phyloP scores from a whole-genome alignment of 2,329 filamentous ascomycete genomes.

The Leptographium lundbergii region DNA sequence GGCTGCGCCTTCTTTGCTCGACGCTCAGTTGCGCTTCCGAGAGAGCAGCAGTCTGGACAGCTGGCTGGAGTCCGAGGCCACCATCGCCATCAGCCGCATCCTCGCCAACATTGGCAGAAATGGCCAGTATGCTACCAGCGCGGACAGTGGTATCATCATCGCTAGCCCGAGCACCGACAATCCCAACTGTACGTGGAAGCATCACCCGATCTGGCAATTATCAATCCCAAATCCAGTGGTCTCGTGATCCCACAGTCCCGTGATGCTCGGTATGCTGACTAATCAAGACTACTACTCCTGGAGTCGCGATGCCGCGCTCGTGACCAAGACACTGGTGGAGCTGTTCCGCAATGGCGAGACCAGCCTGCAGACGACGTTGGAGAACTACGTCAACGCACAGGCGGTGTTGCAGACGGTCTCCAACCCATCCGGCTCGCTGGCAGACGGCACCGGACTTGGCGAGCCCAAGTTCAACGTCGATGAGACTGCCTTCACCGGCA shows the following conservation, averaged over 20 bases:
- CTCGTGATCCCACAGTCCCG: background rate
- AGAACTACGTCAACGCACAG: slow-evolving; percentile 57
- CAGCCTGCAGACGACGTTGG: slow-evolving; percentile 43
- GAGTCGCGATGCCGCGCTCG: slow-evolving; percentile 62
- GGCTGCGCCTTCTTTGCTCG: background rate
- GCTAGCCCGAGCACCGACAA: slow-evolving; percentile 40
- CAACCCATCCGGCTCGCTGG: slow-evolving; percentile 53
- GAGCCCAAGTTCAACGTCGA: slow-evolving; percentile 65
- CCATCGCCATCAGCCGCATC: slow-evolving; percentile 37
- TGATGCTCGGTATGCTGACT: background rate
- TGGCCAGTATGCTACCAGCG: slow-evolving; percentile 36
- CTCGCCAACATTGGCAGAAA: slow-evolving; percentile 46
- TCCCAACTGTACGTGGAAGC: slow-evolving; percentile 38
- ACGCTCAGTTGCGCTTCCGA: background rate
- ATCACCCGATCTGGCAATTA: background rate
- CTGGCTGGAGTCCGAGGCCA: slow-evolving; percentile 39
- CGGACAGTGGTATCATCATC: slow-evolving; percentile 38
- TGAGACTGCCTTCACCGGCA: slow-evolving; percentile 47
- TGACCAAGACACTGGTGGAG: slow-evolving; percentile 57
- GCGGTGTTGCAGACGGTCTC: slow-evolving; percentile 52
- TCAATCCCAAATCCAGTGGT: background rate
- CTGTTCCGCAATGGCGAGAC: slow-evolving; percentile 36
- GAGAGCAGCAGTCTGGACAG: slow-evolving; percentile 23
- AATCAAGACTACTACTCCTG: slow-evolving; percentile 55
- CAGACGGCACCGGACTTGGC: slow-evolving; percentile 43